A percentile compares a stretch with the other conserved stretches of the same genome.
Conservation (phyloP, 148 eudicot genomes). For the Camellia granthamiana region DNA sequence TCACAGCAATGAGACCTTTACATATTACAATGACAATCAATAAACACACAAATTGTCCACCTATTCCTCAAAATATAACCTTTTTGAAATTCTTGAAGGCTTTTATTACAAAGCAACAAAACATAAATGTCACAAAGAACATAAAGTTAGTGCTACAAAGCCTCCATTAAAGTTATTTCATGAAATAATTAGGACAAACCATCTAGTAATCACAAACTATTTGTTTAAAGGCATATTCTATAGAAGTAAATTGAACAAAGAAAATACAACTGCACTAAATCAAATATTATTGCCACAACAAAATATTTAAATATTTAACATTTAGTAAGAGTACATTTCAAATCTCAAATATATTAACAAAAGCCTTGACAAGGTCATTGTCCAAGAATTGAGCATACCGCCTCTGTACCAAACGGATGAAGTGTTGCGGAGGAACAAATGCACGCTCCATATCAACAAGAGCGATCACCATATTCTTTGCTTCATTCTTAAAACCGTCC, state of each 20-base stretch:
- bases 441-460: constrained; percentile 99
- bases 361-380: background rate
- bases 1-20: too few relatives aligned
- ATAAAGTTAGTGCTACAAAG: background rate
- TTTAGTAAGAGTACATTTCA: background rate
- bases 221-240: background rate
- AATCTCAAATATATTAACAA: background rate
- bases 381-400: constrained; percentile 53
- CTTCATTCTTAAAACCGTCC: constrained; percentile 88
- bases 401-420: constrained; percentile 97
- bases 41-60: too few relatives aligned
- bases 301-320: background rate
- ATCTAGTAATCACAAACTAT: background rate
- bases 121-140: background rate
- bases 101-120: background rate
- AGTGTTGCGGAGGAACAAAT: constrained; percentile 98
- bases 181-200: background rate
- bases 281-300: background rate
- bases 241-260: background rate
- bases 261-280: background rate
- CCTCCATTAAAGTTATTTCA: background rate
- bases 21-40: too few relatives aligned
- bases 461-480: constrained; percentile 94
- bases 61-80: too few relatives aligned
- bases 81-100: background rate